Conservation (phyloP, 768 basidiomycete species). For the Brasilioporus rufonigricans region DNA sequence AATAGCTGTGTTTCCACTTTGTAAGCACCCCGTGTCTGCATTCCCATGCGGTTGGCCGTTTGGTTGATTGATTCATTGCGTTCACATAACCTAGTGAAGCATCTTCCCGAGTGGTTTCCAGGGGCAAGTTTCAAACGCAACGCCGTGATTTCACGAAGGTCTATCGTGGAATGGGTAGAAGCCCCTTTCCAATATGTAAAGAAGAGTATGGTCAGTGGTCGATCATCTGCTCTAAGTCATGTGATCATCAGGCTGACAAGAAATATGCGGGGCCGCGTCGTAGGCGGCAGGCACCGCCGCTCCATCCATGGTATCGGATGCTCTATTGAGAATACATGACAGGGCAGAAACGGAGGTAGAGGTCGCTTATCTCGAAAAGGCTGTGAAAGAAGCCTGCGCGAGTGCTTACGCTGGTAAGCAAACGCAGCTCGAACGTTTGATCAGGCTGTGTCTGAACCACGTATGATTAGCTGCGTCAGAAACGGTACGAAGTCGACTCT, state of each 20-base stretch:
- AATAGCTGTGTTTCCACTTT: slow-evolving; percentile 13
- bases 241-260: neutral
- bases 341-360: slow-evolving; percentile 7
- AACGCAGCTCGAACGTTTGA: neutral
- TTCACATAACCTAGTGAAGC: slow-evolving; percentile 8
- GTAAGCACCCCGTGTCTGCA: slow-evolving; percentile 8
- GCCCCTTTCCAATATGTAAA: slow-evolving; percentile 25
- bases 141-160: slow-evolving; percentile 11
- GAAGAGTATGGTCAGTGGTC: slow-evolving; percentile 16
- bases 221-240: neutral
- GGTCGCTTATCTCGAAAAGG: slow-evolving; percentile 13
- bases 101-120: slow-evolving; percentile 25
- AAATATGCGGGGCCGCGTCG: neutral
- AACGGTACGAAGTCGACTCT: slow-evolving; percentile 14
- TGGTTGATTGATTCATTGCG: neutral
- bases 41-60: neutral
- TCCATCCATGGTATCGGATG: slow-evolving; percentile 25
- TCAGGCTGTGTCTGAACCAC: slow-evolving; percentile 8
- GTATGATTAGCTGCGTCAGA: slow-evolving; percentile 20
- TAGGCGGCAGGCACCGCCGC: slow-evolving; percentile 21
- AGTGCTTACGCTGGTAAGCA: slow-evolving; percentile 18
- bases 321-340: slow-evolving; percentile 14
- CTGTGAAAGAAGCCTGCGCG: slow-evolving; percentile 24
- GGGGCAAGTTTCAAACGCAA: slow-evolving; percentile 20
- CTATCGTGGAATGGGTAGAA: slow-evolving; percentile 12